Conservation (phyloP, 257 asterid genomes). For the Plantago elongata region DNA sequence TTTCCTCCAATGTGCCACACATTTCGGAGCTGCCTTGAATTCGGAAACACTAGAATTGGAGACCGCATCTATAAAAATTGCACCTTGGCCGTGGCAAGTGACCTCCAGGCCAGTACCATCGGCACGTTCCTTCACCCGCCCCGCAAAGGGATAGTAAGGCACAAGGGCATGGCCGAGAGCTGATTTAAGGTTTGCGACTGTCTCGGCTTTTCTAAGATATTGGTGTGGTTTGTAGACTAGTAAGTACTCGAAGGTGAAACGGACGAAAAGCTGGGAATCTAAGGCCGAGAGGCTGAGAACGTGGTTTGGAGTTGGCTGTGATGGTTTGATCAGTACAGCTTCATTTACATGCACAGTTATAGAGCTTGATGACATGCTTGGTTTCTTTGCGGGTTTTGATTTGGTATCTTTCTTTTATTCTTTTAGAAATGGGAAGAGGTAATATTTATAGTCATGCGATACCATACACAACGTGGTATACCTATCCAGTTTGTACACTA, state of each 20-base stretch:
- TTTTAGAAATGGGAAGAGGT: neutral
- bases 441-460: neutral
- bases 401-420: too few relatives aligned
- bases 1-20: constrained; percentile 38
- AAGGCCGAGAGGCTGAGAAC: constrained; percentile 57
- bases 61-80: constrained; percentile 42
- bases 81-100: constrained; percentile 57
- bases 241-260: constrained; percentile 57
- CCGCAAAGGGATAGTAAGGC: constrained; percentile 69
- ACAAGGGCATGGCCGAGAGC: constrained; percentile 46
- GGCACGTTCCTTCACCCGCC: constrained; percentile 46
- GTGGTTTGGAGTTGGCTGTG: constrained; percentile 52
- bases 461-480: too few relatives aligned
- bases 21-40: constrained; percentile 35
- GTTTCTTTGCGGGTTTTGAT: neutral
- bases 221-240: constrained; percentile 38
- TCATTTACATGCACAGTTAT: constrained; percentile 38
- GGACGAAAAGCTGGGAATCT: constrained; percentile 67
- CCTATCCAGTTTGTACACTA: too few relatives aligned
- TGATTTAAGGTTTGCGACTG: constrained; percentile 31
- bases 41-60: constrained; percentile 32
- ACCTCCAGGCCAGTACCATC: constrained; percentile 61
- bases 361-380: constrained; percentile 28
- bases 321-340: constrained; percentile 45
- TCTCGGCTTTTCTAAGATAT: constrained; percentile 24